Evolutionary conservation across 169 alveolate species (phyloP), one percentile per base, ranked within the genome.

Genomic region (Plasmodium vivax): DNA sequence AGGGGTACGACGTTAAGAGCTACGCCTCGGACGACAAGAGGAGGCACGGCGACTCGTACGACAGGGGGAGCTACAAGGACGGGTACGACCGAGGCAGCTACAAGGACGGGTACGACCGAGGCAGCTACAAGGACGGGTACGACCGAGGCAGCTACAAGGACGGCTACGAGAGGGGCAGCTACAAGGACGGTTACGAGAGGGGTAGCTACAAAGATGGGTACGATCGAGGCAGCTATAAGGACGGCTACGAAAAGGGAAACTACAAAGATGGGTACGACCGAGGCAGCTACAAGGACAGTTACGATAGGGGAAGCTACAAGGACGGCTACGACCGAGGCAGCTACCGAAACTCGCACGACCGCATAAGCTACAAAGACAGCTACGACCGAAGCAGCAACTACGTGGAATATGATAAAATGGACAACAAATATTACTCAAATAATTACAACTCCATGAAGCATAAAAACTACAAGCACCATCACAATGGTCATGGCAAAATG

Each of bases 391-490:
- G 45, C 72, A 23, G 83, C 23, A 88, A 80, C 47, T 88, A 88
- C 71, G 47, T 88, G 1, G 94, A 88, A n/a, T 88, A 88, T 27
- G 94, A 88, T 1, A 88, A 88, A 88, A 88, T 88, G 77, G 94
- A 88, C 27, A 88, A 88, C 51, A 88, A 88, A 47, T 88, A 79
- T 79, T 88, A 38, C n/a, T 88, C 94, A 14, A 88, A 79, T 34
- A 88, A 79, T 58, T 88, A 88, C 71, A 88, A 54, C 47, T 75
- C 90, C 9, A 77, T 88, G 32, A 88, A 90, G 27, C 94, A 88
- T 88, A 88, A 88, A 88, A 77, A 54, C 47, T 74, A 73, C 81
- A 88, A 88, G 14, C 88, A 56, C 34, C 88, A 88, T 54, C 88
- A 88, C 51, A 62, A 41, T 79, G 10, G 45, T 9, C 94, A 88